Percentiles rank a stretch among this genome's conserved stretches.
These are phyloP conservation scores for Sapria himalayana DNA, from an alignment of 345 rosid genomes.

Conservation along the genomic window DNA sequence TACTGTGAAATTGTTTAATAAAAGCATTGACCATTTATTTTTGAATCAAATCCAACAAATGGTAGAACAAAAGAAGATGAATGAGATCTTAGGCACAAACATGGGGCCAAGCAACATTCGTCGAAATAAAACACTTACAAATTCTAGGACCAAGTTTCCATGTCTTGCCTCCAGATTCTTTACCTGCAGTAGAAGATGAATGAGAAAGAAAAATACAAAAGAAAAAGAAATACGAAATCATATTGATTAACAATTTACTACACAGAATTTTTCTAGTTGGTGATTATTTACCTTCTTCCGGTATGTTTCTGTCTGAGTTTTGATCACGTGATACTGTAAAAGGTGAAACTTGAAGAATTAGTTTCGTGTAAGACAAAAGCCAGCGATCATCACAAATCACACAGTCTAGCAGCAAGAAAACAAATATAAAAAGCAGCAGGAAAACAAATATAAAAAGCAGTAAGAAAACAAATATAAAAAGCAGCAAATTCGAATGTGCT, in stretches of 20 bases:
- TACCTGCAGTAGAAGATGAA: constrained; percentile 10
- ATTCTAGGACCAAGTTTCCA: constrained; percentile 17
- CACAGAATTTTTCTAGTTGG: no score
- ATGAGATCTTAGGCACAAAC: no score
- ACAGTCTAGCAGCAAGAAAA: not conserved
- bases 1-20: no score
- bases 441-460: not conserved
- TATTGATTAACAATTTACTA: not conserved
- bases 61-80: no score
- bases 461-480: not conserved
- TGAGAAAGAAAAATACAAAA: not conserved
- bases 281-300: constrained; percentile 29
- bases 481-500: not conserved
- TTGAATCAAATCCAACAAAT: no score
- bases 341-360: not conserved
- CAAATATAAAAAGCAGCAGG: not conserved
- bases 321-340: constrained; percentile 25
- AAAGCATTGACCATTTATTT: no score
- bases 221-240: not conserved
- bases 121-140: constrained; percentile 16
- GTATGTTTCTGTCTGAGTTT: constrained; percentile 22
- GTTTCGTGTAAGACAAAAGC: no score
- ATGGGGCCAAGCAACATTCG: no score
- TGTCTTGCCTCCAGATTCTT: constrained; percentile 20
- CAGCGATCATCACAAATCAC: constrained; percentile 2